Evolutionary conservation across 2,329 filamentous ascomycete species (phyloP).

Genomic region (Cercospora sp.): DNA sequence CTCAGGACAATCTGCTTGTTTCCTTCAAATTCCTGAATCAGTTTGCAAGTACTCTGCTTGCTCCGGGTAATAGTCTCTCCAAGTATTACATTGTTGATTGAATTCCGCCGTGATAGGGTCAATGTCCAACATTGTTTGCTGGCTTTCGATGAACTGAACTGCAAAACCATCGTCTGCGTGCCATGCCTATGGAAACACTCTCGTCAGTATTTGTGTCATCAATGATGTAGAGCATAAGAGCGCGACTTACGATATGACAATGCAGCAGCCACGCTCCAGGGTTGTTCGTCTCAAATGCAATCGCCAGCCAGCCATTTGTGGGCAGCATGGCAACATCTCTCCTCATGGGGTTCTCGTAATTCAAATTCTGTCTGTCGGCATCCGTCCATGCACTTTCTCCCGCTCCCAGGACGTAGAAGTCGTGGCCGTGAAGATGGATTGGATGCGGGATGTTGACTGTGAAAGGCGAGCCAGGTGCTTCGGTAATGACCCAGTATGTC

Average conservation of each 20-base stretch:
- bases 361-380: constrained; percentile 28
- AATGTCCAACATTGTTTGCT: constrained; percentile 28
- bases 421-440: constrained; percentile 44
- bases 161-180: constrained; percentile 39
- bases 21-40: constrained; percentile 36
- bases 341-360: constrained; percentile 42
- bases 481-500: constrained; percentile 42
- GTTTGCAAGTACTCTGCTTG: constrained; percentile 32
- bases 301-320: constrained; percentile 41
- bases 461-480: constrained; percentile 31
- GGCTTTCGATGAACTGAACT: constrained; percentile 38
- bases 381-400: constrained; percentile 32
- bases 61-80: constrained; percentile 33
- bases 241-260: constrained; percentile 42
- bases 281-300: constrained; percentile 47
- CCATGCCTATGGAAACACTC: constrained; percentile 26
- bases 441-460: constrained; percentile 38
- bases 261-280: constrained; percentile 48
- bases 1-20: not conserved
- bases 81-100: constrained; percentile 35
- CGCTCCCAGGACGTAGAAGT: constrained; percentile 37
- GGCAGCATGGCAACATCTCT: constrained; percentile 45
- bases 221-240: too few species aligned
- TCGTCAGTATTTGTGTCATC: too few species aligned
- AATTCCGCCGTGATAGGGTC: constrained; percentile 30